Evolutionary conservation across 2,329 filamentous ascomycete species (phyloP).

Genomic region (Colletotrichum filicis): DNA sequence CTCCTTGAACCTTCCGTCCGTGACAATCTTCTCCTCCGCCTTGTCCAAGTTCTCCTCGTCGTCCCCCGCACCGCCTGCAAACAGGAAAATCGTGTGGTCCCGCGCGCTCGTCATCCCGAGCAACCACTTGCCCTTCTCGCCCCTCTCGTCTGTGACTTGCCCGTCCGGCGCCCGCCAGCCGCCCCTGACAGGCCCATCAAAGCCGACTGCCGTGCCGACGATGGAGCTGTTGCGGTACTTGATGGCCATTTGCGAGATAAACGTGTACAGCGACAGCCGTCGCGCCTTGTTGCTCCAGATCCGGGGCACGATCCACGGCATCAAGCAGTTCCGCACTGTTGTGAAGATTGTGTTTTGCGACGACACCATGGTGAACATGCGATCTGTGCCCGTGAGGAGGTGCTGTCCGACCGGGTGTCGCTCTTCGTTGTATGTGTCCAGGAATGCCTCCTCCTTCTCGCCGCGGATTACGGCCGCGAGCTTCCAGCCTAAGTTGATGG

Average conservation of each 20-base stretch:
- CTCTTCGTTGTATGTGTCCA: constrained; percentile 60
- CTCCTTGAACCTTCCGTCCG: constrained; percentile 27
- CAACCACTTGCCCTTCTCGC: constrained; percentile 37
- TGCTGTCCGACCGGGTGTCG: constrained; percentile 57
- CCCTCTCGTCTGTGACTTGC: constrained; percentile 34
- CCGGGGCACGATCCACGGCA: constrained; percentile 51
- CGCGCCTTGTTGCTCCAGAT: constrained; percentile 39
- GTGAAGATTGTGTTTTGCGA: constrained; percentile 48
- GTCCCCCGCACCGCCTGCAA: constrained; percentile 38
- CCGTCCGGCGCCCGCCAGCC: constrained; percentile 59
- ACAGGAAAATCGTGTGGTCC: constrained; percentile 45
- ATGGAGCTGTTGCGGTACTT: constrained; percentile 53
- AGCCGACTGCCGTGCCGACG: constrained; percentile 44
- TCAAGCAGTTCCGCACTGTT: constrained; percentile 50
- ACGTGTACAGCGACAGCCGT: constrained; percentile 43
- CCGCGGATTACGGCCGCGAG: constrained; percentile 38
- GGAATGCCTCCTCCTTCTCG: constrained; percentile 45
- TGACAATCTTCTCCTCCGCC: constrained; percentile 21
- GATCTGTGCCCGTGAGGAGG: constrained; percentile 54
- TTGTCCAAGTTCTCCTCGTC: constrained; percentile 24
- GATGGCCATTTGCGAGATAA: constrained; percentile 54
- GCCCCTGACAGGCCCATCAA: constrained; percentile 50
- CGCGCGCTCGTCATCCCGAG: constrained; percentile 41
- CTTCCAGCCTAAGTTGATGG: constrained; percentile 49
- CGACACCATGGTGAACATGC: constrained; percentile 50